Conservation (phyloP, 768 basidiomycete genomes). For the Austroboletus eburneus region DNA sequence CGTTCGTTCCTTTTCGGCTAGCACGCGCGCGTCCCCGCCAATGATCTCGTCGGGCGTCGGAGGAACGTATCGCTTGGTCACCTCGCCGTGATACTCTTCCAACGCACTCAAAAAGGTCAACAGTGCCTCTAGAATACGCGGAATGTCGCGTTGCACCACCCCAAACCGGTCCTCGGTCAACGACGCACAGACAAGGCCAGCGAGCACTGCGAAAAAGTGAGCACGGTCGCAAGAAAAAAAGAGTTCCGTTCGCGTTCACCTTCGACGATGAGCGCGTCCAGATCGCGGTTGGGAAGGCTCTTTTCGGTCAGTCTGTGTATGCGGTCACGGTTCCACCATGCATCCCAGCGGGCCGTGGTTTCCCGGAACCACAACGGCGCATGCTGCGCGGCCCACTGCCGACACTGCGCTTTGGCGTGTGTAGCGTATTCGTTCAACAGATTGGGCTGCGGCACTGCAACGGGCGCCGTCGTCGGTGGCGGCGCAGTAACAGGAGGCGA, state of each 20-base stretch:
- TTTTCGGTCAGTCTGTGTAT: constrained; percentile 48
- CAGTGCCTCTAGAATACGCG: constrained; percentile 75
- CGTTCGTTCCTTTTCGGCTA: constrained; percentile 28
- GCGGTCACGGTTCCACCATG: constrained; percentile 60
- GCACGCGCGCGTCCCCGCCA: too few relatives aligned
- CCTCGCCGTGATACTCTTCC: constrained; percentile 58
- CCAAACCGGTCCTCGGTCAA: constrained; percentile 79
- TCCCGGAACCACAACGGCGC: constrained; percentile 7
- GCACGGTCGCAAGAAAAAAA: too few relatives aligned
- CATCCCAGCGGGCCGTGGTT: constrained; percentile 16
- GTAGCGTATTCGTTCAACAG: too few relatives aligned
- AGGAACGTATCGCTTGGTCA: constrained; percentile 40
- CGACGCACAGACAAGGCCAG: constrained; percentile 65
- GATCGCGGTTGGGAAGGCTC: constrained; percentile 54
- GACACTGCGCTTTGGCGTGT: too few relatives aligned
- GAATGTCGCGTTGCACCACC: constrained; percentile 80
- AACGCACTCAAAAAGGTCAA: constrained; percentile 60
- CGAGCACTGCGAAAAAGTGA: constrained; percentile 37
- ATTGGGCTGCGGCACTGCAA: too few relatives aligned
- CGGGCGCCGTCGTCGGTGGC: too few relatives aligned
- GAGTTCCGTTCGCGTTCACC: too few relatives aligned
- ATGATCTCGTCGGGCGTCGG: constrained; percentile 33
- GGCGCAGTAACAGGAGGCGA: constrained; percentile 7
- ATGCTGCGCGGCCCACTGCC: too few relatives aligned
- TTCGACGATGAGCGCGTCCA: constrained; percentile 60